Evolutionary conservation across 129 eudicot species (phyloP), one percentile per base, ranked within the genome.

Genomic region (Artemisia annua): DNA sequence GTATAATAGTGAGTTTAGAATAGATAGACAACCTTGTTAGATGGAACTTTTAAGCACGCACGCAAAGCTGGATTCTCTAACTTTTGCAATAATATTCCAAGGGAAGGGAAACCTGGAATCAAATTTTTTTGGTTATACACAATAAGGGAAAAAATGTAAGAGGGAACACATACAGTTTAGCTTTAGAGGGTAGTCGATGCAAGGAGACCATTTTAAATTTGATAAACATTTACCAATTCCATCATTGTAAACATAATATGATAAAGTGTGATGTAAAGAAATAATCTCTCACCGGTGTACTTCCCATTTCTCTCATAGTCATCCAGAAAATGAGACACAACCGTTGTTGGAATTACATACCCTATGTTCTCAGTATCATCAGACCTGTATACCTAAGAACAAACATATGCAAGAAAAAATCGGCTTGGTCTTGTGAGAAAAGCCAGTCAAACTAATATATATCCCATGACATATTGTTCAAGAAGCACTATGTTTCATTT

Each of bases 1-100:
- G 26, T 14, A 50, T 48, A 63, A 20, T 64, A n/a, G 18, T 57
- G 46, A n/a, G 17, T 53, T 39, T 53, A 20, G 9, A 15, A 11
- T 70, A 66, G 18, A 46, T 32, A 67, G 49, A 49, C 3, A 68
- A 90, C 97, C 97, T 89, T 96, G 62, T 86, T 93, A 19, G 98
- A 80, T 52, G 97, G 88, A 75, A 90, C 97, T 82, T 90, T 93
- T 73, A 93, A 84, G 90, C 86, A 93, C 49, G 95, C 87, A 32
- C 96, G 95, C 72, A 93, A 72, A 71, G 97, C 96, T 73, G 98
- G 98, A 87, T 89, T 93, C 86, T 93, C 98, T 80, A 93, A 77
- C 67, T 86, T 87, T 67, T 93, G 98, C 79, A 93, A 75, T 87
- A 93, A 75, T 46, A 93, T 92, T 26, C 98, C 98, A 67, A 93